phyloP scores from a whole-genome alignment of 2,329 filamentous ascomycete genomes.

The Scedosporium apiospermum region DNA sequence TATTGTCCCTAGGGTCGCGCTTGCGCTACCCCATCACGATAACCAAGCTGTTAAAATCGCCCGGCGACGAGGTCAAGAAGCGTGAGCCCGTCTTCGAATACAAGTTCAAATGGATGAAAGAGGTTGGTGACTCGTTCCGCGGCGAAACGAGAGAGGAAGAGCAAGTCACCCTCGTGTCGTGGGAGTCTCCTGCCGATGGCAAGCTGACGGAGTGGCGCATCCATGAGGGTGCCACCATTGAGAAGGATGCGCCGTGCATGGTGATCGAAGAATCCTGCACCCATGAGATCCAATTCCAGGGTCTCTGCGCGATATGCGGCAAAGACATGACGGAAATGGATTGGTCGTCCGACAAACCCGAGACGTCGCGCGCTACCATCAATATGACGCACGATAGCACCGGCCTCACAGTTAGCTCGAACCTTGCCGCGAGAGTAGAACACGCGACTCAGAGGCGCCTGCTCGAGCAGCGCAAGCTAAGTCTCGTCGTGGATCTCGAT shows the following conservation, averaged over 20 bases:
- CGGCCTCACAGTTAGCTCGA: constrained; percentile 72
- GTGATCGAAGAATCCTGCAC: constrained; percentile 85
- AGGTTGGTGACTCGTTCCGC: constrained; percentile 57
- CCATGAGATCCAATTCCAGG: constrained; percentile 84
- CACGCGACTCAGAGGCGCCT: constrained; percentile 78
- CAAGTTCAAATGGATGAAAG: constrained; percentile 71
- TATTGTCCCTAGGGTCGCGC: constrained; percentile 45
- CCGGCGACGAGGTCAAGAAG: constrained; percentile 66
- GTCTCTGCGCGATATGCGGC: constrained; percentile 84
- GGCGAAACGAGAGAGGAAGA: constrained; percentile 55
- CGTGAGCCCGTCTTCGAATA: constrained; percentile 78
- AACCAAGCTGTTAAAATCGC: constrained; percentile 68
- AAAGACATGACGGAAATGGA: constrained; percentile 90
- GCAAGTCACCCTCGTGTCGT: constrained; percentile 64
- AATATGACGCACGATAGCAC: constrained; percentile 93
- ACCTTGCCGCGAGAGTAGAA: constrained; percentile 73
- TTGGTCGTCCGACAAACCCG: constrained; percentile 71
- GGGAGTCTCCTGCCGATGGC: constrained; percentile 77
- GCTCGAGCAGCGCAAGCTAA: constrained; percentile 72
- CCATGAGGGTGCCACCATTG: constrained; percentile 53
- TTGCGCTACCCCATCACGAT: constrained; percentile 92
- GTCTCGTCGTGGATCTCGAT: constrained; percentile 90
- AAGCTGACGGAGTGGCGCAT: constrained; percentile 70
- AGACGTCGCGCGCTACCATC: constrained; percentile 80
- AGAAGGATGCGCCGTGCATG: constrained; percentile 48